A percentile compares a stretch with the other conserved stretches of the same genome.
Conservation (phyloP, 768 basidiomycete genomes). For the Kwoniella sp. region DNA sequence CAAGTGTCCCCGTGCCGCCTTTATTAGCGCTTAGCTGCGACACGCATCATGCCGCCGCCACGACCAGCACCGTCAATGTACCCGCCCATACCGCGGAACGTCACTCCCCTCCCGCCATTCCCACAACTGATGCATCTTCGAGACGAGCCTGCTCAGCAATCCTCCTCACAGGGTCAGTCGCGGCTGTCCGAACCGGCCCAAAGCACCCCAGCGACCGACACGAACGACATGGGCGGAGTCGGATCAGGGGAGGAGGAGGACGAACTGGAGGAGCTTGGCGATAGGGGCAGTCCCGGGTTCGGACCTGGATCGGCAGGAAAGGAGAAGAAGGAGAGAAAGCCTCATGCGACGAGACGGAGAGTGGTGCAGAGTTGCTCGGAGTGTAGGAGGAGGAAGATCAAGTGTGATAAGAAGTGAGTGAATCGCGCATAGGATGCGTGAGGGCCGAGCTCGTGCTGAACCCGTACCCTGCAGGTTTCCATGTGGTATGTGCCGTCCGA, state of each 20-base stretch:
- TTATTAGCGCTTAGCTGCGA: too few relatives aligned
- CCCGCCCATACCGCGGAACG: conserved; percentile 20
- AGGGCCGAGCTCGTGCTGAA: background rate
- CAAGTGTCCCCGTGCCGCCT: too few relatives aligned
- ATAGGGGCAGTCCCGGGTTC: background rate
- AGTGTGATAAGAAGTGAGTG: conserved; percentile 49
- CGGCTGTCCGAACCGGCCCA: background rate
- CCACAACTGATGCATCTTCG: conserved; percentile 20
- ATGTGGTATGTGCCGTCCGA: conserved; percentile 29
- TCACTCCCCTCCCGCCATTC: conserved; percentile 22
- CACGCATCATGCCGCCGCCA: conserved; percentile 7
- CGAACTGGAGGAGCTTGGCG: conserved; percentile 14
- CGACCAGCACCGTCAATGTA: conserved; percentile 21
- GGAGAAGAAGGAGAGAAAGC: conserved; percentile 24
- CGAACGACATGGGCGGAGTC: background rate
- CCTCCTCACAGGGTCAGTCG: background rate
- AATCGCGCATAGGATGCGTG: background rate
- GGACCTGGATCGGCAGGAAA: conserved; percentile 4
- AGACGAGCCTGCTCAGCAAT: conserved; percentile 4
- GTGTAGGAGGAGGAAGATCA: conserved; percentile 50
- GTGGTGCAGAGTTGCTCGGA: conserved; percentile 50
- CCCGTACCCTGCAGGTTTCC: conserved; percentile 31
- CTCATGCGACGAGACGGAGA: conserved; percentile 42
- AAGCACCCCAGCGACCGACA: background rate
- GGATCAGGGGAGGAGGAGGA: conserved; percentile 6